Conservation (phyloP, 225 moss, liverwort and hornwort species). For the Physcomitrium patens region DNA sequence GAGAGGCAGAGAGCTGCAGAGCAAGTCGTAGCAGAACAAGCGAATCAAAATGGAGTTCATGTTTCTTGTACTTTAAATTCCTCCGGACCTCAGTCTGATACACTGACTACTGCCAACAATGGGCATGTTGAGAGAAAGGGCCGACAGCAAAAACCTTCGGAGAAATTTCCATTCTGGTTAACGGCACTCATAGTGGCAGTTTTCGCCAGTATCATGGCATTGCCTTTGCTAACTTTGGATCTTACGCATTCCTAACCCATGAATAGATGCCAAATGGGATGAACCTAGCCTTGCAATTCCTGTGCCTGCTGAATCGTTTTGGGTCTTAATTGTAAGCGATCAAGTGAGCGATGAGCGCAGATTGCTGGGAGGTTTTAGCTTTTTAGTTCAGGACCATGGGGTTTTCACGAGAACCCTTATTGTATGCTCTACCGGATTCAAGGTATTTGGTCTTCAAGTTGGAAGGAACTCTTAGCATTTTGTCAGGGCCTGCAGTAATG, state of each 20-base stretch:
- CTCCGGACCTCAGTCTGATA: conserved; percentile 28
- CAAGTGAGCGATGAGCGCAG: conserved; percentile 25
- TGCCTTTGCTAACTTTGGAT: conserved; percentile 92
- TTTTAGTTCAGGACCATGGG: conserved; percentile 4
- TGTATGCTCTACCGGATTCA: conserved; percentile 48
- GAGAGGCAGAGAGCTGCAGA: conserved; percentile 94
- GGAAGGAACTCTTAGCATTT: conserved; percentile 35
- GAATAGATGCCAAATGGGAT: conserved; percentile 31
- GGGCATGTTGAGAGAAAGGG: conserved; percentile 57
- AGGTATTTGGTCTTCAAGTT: conserved; percentile 31
- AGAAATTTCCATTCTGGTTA: conserved; percentile 88
- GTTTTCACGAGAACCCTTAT: conserved; percentile 30
- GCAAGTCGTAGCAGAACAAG: conserved; percentile 69
- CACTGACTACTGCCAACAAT: conserved; percentile 38
- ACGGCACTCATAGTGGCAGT: conserved; percentile 86
- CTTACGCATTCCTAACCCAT: conserved; percentile 52
- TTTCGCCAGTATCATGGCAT: conserved; percentile 98
- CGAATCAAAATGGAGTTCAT: conserved; percentile 59
- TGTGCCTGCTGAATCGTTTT: conserved; percentile 32
- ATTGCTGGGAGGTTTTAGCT: conserved; percentile 36
- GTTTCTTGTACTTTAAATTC: conserved; percentile 33
- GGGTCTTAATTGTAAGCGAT: conserved; percentile 26
- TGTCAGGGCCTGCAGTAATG: conserved; percentile 34
- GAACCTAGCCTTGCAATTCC: conserved; percentile 27
- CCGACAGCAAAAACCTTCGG: conserved; percentile 66